Evolutionary conservation across 2,329 filamentous ascomycete species (phyloP).

Genomic region (Aureobasidium subglaciale): DNA sequence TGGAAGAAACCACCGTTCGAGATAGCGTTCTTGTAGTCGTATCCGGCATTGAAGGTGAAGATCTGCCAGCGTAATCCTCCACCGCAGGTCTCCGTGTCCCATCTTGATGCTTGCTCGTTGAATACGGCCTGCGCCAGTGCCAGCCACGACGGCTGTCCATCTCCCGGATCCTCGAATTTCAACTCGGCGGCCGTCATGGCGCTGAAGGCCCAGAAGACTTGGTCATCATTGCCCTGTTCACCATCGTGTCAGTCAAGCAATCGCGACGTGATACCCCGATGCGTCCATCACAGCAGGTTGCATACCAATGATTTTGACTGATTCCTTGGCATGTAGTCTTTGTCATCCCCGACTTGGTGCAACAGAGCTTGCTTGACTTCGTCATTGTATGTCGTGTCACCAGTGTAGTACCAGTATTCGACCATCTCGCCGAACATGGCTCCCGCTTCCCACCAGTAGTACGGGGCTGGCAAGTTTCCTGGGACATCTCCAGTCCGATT

Average conservation of each 20-base stretch:
- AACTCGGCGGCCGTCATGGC: slow-evolving; percentile 49
- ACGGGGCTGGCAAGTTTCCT: slow-evolving; percentile 45
- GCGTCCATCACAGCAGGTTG: background rate
- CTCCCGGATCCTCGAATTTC: slow-evolving; percentile 36
- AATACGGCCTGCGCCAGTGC: slow-evolving; percentile 35
- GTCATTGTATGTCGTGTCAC: slow-evolving; percentile 57
- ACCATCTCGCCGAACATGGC: slow-evolving; percentile 55
- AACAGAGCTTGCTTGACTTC: slow-evolving; percentile 52
- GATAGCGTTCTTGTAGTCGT: slow-evolving; percentile 52
- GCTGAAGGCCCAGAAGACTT: slow-evolving; percentile 50
- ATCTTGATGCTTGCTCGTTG: slow-evolving; percentile 29
- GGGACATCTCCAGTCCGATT: slow-evolving; percentile 25
- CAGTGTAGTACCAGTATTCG: slow-evolving; percentile 59
- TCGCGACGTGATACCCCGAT: background rate
- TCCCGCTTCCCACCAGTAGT: slow-evolving; percentile 67
- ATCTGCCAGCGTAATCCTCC: slow-evolving; percentile 53
- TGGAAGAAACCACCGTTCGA: slow-evolving; percentile 54
- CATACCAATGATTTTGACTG: slow-evolving; percentile 32
- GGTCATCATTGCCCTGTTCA: slow-evolving; percentile 46
- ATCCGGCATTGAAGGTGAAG: slow-evolving; percentile 66
- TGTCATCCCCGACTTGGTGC: slow-evolving; percentile 52
- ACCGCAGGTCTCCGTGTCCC: slow-evolving; percentile 27
- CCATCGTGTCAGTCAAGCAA: background rate
- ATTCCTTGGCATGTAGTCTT: slow-evolving; percentile 51
- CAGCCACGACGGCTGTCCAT: slow-evolving; percentile 34